These are phyloP conservation scores for Jacaranda mimosifolia DNA, from an alignment of 257 asterid genomes.

Conservation along the genomic window DNA sequence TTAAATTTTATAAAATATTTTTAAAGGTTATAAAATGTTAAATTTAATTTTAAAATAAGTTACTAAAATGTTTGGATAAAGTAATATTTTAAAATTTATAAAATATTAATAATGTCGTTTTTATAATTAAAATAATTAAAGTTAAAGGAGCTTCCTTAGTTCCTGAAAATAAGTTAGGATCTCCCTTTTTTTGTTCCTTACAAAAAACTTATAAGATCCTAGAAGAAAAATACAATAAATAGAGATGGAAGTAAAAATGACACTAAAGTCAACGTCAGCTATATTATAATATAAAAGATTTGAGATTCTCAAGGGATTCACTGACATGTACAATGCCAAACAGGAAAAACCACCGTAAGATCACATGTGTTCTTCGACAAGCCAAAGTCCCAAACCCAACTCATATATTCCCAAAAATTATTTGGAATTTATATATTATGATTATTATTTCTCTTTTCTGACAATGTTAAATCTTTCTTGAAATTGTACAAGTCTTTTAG, in stretches of 20 bases:
- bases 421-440: neutral
- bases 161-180: no score
- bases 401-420: neutral
- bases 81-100: no score
- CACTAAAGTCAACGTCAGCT: conserved; percentile 20
- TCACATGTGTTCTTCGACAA: conserved; percentile 23
- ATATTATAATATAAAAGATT: neutral
- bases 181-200: no score
- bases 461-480: conserved; percentile 21
- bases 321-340: conserved; percentile 36
- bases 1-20: no score
- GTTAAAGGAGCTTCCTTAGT: no score
- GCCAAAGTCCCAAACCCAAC: neutral
- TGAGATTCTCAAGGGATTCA: conserved; percentile 39
- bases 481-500: neutral
- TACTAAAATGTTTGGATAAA: no score
- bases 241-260: neutral
- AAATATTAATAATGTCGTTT: no score
- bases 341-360: conserved; percentile 18
- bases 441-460: neutral
- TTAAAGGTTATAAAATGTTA: no score
- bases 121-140: no score
- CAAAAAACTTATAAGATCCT: no score
- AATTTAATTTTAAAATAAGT: no score
- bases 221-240: neutral